Conservation (phyloP, 2,329 filamentous ascomycete genomes). For the Fusarium equiseti region DNA sequence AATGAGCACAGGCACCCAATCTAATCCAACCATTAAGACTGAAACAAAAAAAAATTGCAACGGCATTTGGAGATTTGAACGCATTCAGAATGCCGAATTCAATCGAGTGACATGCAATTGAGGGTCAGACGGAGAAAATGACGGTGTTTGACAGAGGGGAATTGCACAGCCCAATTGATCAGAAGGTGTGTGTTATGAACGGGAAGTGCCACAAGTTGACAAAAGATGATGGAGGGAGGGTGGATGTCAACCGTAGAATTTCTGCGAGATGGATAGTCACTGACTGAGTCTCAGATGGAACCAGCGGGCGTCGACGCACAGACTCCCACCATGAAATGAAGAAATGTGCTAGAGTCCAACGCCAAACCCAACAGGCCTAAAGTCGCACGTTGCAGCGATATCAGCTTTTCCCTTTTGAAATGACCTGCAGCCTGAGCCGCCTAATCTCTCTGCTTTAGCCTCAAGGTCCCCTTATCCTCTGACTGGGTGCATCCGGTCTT, state of each 20-base stretch:
- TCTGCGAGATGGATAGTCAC: slow-evolving; percentile 26
- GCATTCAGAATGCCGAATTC: slow-evolving; percentile 1
- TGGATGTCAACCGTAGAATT: slow-evolving; percentile 17
- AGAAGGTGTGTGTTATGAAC: slow-evolving; percentile 12
- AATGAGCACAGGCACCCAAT: slow-evolving; percentile 26
- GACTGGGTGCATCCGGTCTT: slow-evolving; percentile 36
- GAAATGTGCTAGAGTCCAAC: slow-evolving; percentile 1
- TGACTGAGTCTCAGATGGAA: slow-evolving; percentile 22
- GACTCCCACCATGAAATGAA: slow-evolving; percentile 39
- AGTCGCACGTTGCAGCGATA: slow-evolving; percentile 35
- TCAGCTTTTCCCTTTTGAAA: slow-evolving; percentile 23
- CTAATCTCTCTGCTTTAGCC: slow-evolving; percentile 38
- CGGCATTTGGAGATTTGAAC: slow-evolving; percentile 2
- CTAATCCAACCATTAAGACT: neutral
- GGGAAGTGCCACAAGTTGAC: slow-evolving; percentile 15
- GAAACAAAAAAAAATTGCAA: neutral
- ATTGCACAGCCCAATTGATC: neutral
- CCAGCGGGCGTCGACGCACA: slow-evolving; percentile 35
- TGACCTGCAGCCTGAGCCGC: slow-evolving; percentile 26
- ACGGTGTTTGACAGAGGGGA: slow-evolving; percentile 7
- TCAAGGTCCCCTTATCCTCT: slow-evolving; percentile 23
- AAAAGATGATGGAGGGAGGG: slow-evolving; percentile 4
- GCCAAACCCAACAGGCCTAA: slow-evolving; percentile 26
- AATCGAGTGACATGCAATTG: slow-evolving; percentile 19
- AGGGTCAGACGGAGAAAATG: slow-evolving; percentile 12